Evolutionary conservation across 192 early-diverging fungal species (phyloP).

Genomic region (Umbelopsis isabellina): DNA sequence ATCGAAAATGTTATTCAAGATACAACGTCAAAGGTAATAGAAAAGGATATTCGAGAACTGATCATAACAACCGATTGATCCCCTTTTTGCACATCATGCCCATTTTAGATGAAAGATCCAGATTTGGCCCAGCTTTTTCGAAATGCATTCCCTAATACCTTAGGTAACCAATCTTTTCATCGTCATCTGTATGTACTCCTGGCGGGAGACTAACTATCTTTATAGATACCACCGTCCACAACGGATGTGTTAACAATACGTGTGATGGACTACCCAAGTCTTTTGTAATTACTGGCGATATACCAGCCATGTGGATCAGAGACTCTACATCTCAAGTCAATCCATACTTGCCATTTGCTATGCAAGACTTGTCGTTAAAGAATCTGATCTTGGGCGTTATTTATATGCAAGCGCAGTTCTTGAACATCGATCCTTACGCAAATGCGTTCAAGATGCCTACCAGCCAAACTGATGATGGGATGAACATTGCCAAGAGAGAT

Average conservation of each 20-base stretch:
- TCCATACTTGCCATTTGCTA: constrained; percentile 55
- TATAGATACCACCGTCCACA: constrained; percentile 53
- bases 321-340: constrained; percentile 71
- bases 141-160: constrained; percentile 70
- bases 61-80: too few species aligned
- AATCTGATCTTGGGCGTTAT: constrained; percentile 58
- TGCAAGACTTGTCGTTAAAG: constrained; percentile 42
- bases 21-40: constrained; percentile 32
- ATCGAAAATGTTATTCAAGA: constrained; percentile 51
- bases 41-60: too few species aligned
- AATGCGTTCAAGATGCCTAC: constrained; percentile 64
- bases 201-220: background rate
- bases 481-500: background rate
- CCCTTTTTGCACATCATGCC: background rate
- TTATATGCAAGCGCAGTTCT: constrained; percentile 56
- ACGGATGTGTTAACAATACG: constrained; percentile 45
- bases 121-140: constrained; percentile 60
- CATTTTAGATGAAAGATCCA: constrained; percentile 45
- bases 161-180: constrained; percentile 20
- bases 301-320: constrained; percentile 70
- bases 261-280: constrained; percentile 45
- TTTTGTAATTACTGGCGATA: constrained; percentile 74
- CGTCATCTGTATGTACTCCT: too few species aligned
- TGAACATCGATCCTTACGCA: constrained; percentile 48
- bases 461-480: constrained; percentile 23